These are phyloP conservation scores for Microdochium bolleyi DNA, from an alignment of 2,329 filamentous ascomycete species.

Conservation along the genomic window DNA sequence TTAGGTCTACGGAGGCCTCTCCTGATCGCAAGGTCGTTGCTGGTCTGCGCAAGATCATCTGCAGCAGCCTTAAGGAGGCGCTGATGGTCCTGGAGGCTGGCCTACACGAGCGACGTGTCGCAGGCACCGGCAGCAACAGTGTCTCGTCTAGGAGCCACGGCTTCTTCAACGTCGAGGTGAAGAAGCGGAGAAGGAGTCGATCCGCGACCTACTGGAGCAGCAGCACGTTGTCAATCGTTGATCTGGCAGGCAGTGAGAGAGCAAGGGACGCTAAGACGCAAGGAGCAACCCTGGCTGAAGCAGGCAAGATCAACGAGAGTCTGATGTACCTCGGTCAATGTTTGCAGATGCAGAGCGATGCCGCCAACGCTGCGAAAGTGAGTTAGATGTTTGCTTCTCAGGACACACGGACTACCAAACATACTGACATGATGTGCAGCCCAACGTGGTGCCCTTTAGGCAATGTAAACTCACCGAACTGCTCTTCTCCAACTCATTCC, in stretches of 20 bases:
- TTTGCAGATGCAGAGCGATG: constrained; percentile 86
- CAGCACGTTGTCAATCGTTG: constrained; percentile 78
- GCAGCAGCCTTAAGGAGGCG: constrained; percentile 73
- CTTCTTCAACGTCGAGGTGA: constrained; percentile 93
- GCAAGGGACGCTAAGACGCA: constrained; percentile 91
- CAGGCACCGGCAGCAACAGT: constrained; percentile 88
- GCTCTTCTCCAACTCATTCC: constrained; percentile 83
- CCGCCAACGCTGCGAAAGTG: constrained; percentile 67
- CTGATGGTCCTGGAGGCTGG: constrained; percentile 86
- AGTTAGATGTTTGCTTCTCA: constrained; percentile 5
- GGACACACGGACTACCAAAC: background rate
- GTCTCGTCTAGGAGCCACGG: constrained; percentile 88
- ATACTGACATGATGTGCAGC: constrained; percentile 32
- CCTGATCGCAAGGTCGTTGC: constrained; percentile 92
- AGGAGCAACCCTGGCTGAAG: constrained; percentile 85
- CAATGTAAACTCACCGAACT: constrained; percentile 83
- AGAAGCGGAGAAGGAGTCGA: constrained; percentile 56
- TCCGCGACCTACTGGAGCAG: constrained; percentile 60
- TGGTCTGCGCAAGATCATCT: constrained; percentile 84
- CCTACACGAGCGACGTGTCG: constrained; percentile 76
- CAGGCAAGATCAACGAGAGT: constrained; percentile 96
- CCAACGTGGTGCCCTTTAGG: constrained; percentile 68
- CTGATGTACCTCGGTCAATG: constrained; percentile 98
- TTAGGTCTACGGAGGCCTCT: constrained; percentile 84
- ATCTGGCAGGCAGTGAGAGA: constrained; percentile 88